Conservation (phyloP, 108 stramenopile species). For the Asterionellopsis glacialis region DNA sequence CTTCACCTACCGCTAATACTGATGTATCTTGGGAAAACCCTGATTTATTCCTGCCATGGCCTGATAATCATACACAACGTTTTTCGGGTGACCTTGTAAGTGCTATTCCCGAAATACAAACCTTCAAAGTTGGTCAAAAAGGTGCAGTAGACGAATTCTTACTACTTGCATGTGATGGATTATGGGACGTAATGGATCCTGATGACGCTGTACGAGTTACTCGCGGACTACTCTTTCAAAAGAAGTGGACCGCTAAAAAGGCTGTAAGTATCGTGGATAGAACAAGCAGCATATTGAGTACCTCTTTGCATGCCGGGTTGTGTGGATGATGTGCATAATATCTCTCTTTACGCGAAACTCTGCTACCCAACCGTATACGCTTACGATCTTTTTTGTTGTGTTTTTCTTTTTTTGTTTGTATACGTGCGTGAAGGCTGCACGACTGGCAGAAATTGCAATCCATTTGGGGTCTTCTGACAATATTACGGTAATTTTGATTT, state of each 20-base stretch:
- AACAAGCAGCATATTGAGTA: too few relatives aligned
- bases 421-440: slow-evolving; percentile 30
- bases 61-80: slow-evolving; percentile 48
- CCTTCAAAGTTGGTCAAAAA: slow-evolving; percentile 38
- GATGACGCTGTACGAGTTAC: slow-evolving; percentile 65
- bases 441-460: slow-evolving; percentile 76
- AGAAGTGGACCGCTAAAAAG: slow-evolving; percentile 57
- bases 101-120: slow-evolving; percentile 53
- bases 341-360: too few relatives aligned
- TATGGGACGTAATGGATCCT: slow-evolving; percentile 75
- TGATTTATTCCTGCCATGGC: slow-evolving; percentile 50
- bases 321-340: too few relatives aligned
- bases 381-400: neutral
- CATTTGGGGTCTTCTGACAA: slow-evolving; percentile 84
- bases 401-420: neutral
- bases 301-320: too few relatives aligned
- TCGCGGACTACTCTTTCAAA: slow-evolving; percentile 62
- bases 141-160: slow-evolving; percentile 60
- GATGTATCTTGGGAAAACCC: slow-evolving; percentile 48
- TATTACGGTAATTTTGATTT: slow-evolving; percentile 73
- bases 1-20: too few relatives aligned
- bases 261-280: slow-evolving; percentile 33
- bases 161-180: slow-evolving; percentile 75
- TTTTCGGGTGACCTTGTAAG: slow-evolving; percentile 78
- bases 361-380: too few relatives aligned